A percentile compares a stretch with the other conserved stretches of the same genome.
These are phyloP conservation scores for Emmonsia crescens DNA, from an alignment of 2,329 filamentous ascomycete genomes.

Conservation along the genomic window DNA sequence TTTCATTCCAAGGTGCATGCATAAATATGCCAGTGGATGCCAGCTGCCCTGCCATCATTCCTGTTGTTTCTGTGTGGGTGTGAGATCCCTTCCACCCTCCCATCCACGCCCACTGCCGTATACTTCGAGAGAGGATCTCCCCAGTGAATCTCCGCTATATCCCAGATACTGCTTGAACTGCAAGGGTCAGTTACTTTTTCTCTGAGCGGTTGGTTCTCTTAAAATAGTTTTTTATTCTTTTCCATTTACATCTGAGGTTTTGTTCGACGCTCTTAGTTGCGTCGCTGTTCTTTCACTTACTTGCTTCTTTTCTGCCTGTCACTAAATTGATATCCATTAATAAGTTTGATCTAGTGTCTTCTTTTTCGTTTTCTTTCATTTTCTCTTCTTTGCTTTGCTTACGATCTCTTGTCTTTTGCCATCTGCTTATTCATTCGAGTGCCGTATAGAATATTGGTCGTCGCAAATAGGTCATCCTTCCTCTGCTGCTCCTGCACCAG, in stretches of 20 bases:
- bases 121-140: background rate
- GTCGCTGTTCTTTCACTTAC: background rate
- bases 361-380: background rate
- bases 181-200: background rate
- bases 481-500: background rate
- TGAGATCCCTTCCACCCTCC: background rate
- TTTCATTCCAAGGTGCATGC: conserved; percentile 11
- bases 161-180: background rate
- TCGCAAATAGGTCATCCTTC: background rate
- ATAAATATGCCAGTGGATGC: conserved; percentile 16
- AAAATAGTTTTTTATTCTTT: background rate
- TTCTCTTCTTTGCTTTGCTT: background rate
- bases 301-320: background rate
- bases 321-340: background rate
- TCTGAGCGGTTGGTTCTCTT: background rate
- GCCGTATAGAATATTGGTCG: conserved; percentile 1
- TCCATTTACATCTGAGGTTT: background rate
- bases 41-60: conserved; percentile 8
- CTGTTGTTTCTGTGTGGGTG: conserved; percentile 10
- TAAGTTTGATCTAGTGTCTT: background rate
- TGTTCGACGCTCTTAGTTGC: background rate
- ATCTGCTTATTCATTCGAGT: background rate
- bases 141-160: background rate
- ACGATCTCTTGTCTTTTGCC: background rate
- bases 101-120: background rate